Evolutionary conservation across 805 yeast genomes (phyloP).

Genomic region (Maudiozyma saulgeensis): DNA sequence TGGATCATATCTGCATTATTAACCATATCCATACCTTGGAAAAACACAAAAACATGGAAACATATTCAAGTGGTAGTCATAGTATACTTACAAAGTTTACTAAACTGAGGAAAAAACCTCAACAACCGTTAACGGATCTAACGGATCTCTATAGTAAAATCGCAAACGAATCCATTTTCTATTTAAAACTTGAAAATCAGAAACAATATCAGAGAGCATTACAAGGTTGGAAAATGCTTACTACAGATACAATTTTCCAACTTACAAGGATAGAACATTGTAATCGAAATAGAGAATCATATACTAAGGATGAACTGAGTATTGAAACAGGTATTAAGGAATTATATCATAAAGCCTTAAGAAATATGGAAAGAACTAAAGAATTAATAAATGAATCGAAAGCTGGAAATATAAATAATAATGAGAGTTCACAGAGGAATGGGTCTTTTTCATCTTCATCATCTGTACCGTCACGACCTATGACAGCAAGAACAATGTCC

Average conservation of each 20-base stretch:
- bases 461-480: slow-evolving; percentile 5
- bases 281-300: slow-evolving; percentile 25
- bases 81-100: slow-evolving; percentile 13
- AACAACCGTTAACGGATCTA: slow-evolving; percentile 49
- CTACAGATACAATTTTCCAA: slow-evolving; percentile 48
- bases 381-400: slow-evolving; percentile 4
- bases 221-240: slow-evolving; percentile 68
- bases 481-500: slow-evolving; percentile 7
- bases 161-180: slow-evolving; percentile 49
- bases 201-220: slow-evolving; percentile 45
- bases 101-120: slow-evolving; percentile 45
- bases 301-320: slow-evolving; percentile 38
- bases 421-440: background rate
- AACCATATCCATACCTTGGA: no score
- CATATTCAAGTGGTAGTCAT: slow-evolving; percentile 4
- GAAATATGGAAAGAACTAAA: slow-evolving; percentile 33
- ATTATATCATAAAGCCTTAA: slow-evolving; percentile 29
- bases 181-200: slow-evolving; percentile 49
- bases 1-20: no score
- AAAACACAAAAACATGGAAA: slow-evolving; percentile 5
- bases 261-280: slow-evolving; percentile 43
- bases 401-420: no score
- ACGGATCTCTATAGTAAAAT: slow-evolving; percentile 52
- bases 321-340: slow-evolving; percentile 34
- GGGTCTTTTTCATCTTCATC: slow-evolving; percentile 16